Conservation (phyloP, 2,329 filamentous ascomycete genomes). For the Achaetomium macrosporum region DNA sequence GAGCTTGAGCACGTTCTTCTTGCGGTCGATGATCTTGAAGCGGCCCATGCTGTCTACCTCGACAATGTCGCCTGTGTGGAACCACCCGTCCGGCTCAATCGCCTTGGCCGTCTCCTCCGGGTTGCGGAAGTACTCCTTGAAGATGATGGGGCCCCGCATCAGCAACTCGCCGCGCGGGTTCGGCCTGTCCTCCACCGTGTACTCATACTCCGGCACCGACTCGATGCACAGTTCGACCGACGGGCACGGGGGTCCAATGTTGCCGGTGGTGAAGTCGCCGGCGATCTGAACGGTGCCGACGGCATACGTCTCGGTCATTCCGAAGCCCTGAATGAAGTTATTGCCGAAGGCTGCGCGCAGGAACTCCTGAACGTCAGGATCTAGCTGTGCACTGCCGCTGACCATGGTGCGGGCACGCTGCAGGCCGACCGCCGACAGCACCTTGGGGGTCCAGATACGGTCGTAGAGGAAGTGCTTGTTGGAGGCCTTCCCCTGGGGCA, state of each 20-base stretch:
- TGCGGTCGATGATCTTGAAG: slow-evolving; percentile 88
- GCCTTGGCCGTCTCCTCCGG: slow-evolving; percentile 77
- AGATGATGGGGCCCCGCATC: slow-evolving; percentile 71
- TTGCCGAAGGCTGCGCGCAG: slow-evolving; percentile 76
- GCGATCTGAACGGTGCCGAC: slow-evolving; percentile 62
- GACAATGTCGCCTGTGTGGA: slow-evolving; percentile 90
- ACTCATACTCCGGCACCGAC: slow-evolving; percentile 92
- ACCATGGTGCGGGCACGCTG: slow-evolving; percentile 68
- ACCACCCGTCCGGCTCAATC: slow-evolving; percentile 87
- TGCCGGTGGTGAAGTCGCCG: slow-evolving; percentile 69
- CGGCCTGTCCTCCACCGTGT: slow-evolving; percentile 80
- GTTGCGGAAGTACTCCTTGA: slow-evolving; percentile 87
- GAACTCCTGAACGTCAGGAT: slow-evolving; percentile 83
- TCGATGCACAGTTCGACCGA: slow-evolving; percentile 70
- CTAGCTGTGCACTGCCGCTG: slow-evolving; percentile 84
- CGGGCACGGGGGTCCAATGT: slow-evolving; percentile 69
- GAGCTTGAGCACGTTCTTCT: slow-evolving; percentile 99
- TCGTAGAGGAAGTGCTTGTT: slow-evolving; percentile 76
- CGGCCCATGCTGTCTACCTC: slow-evolving; percentile 79
- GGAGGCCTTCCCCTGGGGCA: slow-evolving; percentile 65
- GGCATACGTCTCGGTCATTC: slow-evolving; percentile 90
- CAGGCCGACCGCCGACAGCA: slow-evolving; percentile 74
- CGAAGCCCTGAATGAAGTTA: slow-evolving; percentile 81
- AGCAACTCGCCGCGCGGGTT: slow-evolving; percentile 86
- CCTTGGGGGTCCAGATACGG: slow-evolving; percentile 86